A percentile compares a stretch with the other conserved stretches of the same genome.
phyloP scores from a whole-genome alignment of 768 basidiomycete species.

The Termitomyces sp. region DNA sequence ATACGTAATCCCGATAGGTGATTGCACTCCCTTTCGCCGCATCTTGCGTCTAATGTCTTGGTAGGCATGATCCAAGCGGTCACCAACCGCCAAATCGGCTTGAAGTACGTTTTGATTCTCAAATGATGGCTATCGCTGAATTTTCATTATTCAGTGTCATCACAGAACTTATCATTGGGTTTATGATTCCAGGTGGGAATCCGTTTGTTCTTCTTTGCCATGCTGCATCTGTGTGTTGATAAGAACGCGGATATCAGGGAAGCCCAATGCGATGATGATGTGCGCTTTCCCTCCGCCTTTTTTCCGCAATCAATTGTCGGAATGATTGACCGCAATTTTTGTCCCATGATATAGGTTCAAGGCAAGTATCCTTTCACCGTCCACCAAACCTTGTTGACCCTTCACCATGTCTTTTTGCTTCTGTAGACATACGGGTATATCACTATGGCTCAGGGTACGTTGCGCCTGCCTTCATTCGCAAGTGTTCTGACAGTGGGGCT shows the following conservation, averaged over 20 bases:
- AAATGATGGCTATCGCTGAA: neutral
- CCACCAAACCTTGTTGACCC: neutral
- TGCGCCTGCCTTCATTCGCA: neutral
- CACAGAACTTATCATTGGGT: conserved; percentile 71
- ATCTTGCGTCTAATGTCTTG: neutral
- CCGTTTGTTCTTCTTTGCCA: neutral
- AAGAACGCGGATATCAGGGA: conserved; percentile 38
- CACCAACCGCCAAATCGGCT: conserved; percentile 72
- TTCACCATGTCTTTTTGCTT: conserved; percentile 19
- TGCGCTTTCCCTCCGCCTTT: conserved; percentile 21
- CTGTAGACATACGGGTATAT: conserved; percentile 62
- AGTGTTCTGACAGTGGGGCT: conserved; percentile 12
- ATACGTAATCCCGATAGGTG: conserved; percentile 70
- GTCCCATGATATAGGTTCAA: conserved; percentile 29
- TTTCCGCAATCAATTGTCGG: neutral
- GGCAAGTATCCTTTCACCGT: conserved; percentile 15
- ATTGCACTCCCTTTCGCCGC: conserved; percentile 18
- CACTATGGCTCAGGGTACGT: conserved; percentile 49
- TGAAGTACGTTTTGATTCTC: conserved; percentile 30
- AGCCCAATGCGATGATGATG: conserved; percentile 77
- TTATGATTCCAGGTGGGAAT: conserved; percentile 37
- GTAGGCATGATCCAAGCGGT: conserved; percentile 71
- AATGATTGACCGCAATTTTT: neutral
- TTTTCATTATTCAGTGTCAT: conserved; percentile 43
- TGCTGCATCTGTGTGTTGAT: conserved; percentile 13